Conservation (phyloP, 164 flowering plant species). For the Nymphaea colorata region DNA sequence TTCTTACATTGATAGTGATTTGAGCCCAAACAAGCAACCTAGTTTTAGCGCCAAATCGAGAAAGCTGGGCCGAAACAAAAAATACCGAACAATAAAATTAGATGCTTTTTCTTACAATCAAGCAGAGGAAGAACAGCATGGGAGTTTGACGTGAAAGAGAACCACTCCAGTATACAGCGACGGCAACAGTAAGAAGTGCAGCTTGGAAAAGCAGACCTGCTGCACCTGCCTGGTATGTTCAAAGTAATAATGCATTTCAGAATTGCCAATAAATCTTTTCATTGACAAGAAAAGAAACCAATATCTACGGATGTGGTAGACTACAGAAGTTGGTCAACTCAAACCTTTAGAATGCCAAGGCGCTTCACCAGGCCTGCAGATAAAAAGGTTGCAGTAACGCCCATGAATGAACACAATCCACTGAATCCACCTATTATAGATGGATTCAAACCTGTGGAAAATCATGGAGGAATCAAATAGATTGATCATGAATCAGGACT, state of each 20-base stretch:
- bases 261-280: too few species aligned
- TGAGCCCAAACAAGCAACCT: too few species aligned
- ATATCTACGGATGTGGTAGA: not conserved
- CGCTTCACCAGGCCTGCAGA: conserved; percentile 66
- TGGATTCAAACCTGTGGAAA: conserved; percentile 72
- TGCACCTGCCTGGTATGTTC: conserved; percentile 78
- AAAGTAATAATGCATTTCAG: not conserved
- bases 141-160: conserved; percentile 61
- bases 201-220: conserved; percentile 84
- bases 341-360: conserved; percentile 88
- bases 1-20: too few species aligned
- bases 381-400: conserved; percentile 89
- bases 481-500: not conserved
- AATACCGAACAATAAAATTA: too few species aligned
- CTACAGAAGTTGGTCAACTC: not conserved
- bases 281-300: not conserved
- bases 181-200: conserved; percentile 74
- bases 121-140: conserved; percentile 63
- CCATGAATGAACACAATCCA: conserved; percentile 97
- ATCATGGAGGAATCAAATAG: not conserved
- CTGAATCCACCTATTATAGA: conserved; percentile 86
- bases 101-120: conserved; percentile 50
- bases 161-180: conserved; percentile 83
- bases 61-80: not conserved
- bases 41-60: too few species aligned